Percentiles rank a stretch among this genome's conserved stretches.
Conservation (phyloP, 805 yeast genomes). For the Metschnikowia borealis region DNA sequence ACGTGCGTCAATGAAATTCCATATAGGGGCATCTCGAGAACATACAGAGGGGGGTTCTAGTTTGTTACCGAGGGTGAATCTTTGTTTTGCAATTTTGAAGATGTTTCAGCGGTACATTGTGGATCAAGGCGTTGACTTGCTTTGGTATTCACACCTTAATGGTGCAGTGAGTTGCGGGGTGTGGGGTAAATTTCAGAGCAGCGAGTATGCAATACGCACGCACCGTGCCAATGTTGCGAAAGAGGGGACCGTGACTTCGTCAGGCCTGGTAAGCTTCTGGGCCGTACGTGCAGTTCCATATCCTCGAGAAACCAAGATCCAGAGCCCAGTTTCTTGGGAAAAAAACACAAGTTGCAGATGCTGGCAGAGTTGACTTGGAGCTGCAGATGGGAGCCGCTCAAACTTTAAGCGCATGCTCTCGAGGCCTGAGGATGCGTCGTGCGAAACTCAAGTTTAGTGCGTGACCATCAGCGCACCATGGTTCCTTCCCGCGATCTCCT, state of each 20-base stretch:
- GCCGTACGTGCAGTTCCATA: background rate
- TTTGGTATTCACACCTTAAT: background rate
- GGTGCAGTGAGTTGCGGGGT: constrained; percentile 5
- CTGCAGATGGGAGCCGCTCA: background rate
- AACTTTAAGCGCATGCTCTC: constrained; percentile 1
- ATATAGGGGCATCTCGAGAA: too few relatives aligned
- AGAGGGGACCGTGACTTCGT: constrained; percentile 9
- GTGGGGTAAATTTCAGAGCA: constrained; percentile 10
- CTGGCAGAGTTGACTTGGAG: background rate
- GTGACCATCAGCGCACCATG: constrained; percentile 15
- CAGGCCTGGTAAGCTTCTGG: background rate
- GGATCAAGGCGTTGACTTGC: background rate
- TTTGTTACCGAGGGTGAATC: background rate
- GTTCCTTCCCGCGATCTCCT: constrained; percentile 15
- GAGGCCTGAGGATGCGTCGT: constrained; percentile 7
- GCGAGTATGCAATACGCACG: constrained; percentile 7
- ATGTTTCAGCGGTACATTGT: background rate
- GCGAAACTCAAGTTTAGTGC: constrained; percentile 16
- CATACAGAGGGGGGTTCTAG: too few relatives aligned
- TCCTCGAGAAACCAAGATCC: too few relatives aligned
- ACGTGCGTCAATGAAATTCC: too few relatives aligned
- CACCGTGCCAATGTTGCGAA: constrained; percentile 10
- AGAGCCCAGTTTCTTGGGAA: too few relatives aligned
- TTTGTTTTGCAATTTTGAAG: background rate
- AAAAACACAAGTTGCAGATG: background rate